phyloP scores from a whole-genome alignment of 2,329 filamentous ascomycete species.

The Fusarium zealandicum region DNA sequence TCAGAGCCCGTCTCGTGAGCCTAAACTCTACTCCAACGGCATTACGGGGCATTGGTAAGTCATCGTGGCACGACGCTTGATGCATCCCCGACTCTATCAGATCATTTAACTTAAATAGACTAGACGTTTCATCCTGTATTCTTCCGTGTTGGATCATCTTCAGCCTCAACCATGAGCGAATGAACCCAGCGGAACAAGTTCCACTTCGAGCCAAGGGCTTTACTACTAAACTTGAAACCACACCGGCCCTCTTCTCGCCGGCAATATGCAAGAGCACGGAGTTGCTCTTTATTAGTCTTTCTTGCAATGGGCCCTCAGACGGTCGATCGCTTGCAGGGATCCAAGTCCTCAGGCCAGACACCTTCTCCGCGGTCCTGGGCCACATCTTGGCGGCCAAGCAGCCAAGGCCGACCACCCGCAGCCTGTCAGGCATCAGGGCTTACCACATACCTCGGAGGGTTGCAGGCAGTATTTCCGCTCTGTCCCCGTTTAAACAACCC shows the following conservation, averaged over 20 bases:
- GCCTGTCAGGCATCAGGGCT: not conserved
- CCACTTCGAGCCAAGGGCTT: not conserved
- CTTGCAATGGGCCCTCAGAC: not conserved
- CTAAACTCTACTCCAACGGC: not conserved
- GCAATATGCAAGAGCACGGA: not conserved
- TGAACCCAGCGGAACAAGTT: not conserved
- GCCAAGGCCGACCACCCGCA: not conserved
- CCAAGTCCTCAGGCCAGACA: not conserved
- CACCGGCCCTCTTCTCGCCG: not conserved
- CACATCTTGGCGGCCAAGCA: constrained; percentile 1
- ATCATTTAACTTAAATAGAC: not conserved
- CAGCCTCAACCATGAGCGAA: not conserved
- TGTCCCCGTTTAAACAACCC: constrained; percentile 1
- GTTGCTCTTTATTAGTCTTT: not conserved
- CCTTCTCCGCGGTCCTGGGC: not conserved
- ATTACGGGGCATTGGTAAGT: not conserved
- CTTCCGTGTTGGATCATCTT: not conserved
- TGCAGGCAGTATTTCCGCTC: constrained; percentile 1
- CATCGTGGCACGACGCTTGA: not conserved
- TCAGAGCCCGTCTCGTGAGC: not conserved
- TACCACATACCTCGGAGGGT: not conserved
- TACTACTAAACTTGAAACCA: constrained; percentile 5
- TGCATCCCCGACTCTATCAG: no score
- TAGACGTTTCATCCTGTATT: not conserved
- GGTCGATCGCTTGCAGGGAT: not conserved